Evolutionary conservation across 805 yeast species (phyloP), one percentile per base, ranked within the genome.

Genomic region (Yamadazyma nakazawae): DNA sequence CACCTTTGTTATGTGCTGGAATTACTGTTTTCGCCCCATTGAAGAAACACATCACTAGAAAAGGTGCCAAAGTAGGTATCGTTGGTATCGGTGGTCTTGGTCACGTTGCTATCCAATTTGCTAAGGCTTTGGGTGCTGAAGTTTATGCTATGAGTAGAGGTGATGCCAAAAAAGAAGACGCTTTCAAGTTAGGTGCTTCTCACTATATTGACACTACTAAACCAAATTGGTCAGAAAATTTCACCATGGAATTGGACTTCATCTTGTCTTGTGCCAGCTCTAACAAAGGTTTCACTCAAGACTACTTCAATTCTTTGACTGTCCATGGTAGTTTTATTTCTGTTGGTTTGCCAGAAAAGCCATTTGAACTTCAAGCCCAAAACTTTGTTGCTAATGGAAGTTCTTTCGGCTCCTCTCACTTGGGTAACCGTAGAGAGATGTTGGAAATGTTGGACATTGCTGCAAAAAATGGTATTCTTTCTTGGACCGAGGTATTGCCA

Each of bases 71-170:
- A 37, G 84, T 82, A 43, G 87, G 83, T 41, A 65, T 82, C 47
- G 74, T 76, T 45, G 86, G 86, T 47, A 72, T 82, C 46, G 88
- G 87, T 43, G 87, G 87, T 32, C 71, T 82, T 45, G 87, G 87
- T 40, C 84, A 80, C 66, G 70, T 80, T 72, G 83, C 76, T 16
- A 62, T 82, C 46, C 74, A 76, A 60, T 76, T 78, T 52, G 82
- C 85, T 34, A 68, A 68, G 50, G 85, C 86, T 5, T 58, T 82
- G 54, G 88, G 86, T 28, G 82, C 84, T 21, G 82, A 80, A 48
- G 84, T 80, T 17, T 69, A 68, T 44, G 80, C 81, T n/a, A 65
- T 82, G 53, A 77, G 84, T 6, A 75, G 85, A 55, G 60, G 75
- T 40, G 61, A 63, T 34, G 54, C 63, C 21, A 82, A 82, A 67